Evolutionary conservation across 2,329 filamentous ascomycete species (phyloP), one percentile per base, ranked within the genome.

Genomic region (Neonectria ditissima): DNA sequence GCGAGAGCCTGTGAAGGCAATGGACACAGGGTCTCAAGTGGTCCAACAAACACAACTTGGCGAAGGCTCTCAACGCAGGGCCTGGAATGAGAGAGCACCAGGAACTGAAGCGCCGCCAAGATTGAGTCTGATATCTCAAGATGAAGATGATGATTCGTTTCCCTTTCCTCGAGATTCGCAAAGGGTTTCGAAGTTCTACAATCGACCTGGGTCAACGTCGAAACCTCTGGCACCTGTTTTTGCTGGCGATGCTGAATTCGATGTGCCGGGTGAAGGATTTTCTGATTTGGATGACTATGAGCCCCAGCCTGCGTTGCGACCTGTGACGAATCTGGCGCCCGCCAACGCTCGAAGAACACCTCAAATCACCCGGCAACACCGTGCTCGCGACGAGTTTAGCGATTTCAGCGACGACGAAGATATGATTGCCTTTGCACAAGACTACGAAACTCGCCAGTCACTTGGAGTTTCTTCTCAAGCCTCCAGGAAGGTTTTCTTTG

Each of bases 41-140:
- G 80, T 87, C 20, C 79, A 82, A 20, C 85, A 87, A 69, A 87
- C 85, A 1, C 85, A 87, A 58, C 68, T 83, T 22, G 77, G 79
- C 10, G 65, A 67, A 32, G 59, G 57, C n/a, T 70, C 72, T 5
- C 69, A 71, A 20, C 65, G 65, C 14, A 70, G 66, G 43, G 55
- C 63, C 7, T 68, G 74, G 69, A 74, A 72, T 26, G 63, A 69
- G 20, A 59, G 71, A 22, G 67, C 63, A 7, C 63, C 65, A n/a
- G 55, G 60, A 28, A 61, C 68, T n/a, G 67, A 63, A 39, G 39
- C 65, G 16, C 61, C 68, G 3, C 59, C 67, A 47, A 68, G 60
- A 28, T 71, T 65, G 43, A 73, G 69, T 16, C 54, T 74, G 16
- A 66, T 75, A 30, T 71, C 69, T 5, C 72, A 70, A 43, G 72